A percentile compares a stretch with the other conserved stretches of the same genome.
phyloP scores from a whole-genome alignment of 352 stramenopile genomes.

The Bremia lactucae region DNA sequence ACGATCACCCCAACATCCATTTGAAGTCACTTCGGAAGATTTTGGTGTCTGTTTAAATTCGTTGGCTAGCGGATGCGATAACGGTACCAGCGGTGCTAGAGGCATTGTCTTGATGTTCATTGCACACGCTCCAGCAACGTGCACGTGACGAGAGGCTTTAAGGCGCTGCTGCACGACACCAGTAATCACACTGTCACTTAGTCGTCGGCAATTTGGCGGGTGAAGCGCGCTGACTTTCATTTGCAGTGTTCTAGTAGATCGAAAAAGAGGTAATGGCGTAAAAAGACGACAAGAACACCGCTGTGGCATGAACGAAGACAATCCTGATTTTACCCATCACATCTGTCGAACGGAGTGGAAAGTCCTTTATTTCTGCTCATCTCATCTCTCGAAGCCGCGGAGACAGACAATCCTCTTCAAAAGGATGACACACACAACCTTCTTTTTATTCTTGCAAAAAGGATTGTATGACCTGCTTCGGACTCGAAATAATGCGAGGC shows the following conservation, averaged over 20 bases:
- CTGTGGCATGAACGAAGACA: no score
- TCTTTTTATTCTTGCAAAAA: no score
- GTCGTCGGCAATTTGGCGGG: neutral
- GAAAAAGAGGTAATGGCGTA: neutral
- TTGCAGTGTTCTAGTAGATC: neutral
- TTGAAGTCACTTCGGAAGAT: neutral
- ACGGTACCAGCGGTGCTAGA: neutral
- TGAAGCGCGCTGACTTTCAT: constrained; percentile 3
- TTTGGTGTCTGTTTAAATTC: neutral
- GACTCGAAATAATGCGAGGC: no score
- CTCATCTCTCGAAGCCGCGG: no score
- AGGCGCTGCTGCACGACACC: constrained; percentile 1
- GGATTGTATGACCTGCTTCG: no score
- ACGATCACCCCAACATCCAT: neutral
- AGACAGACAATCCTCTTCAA: no score
- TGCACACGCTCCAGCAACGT: neutral
- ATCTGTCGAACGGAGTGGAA: no score
- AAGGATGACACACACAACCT: no score
- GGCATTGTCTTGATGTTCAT: neutral
- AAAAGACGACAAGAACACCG: no score
- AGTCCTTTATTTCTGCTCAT: no score
- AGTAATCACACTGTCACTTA: constrained; percentile 2
- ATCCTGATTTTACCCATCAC: no score
- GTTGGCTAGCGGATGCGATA: neutral
- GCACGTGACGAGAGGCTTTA: neutral